Base-by-base conservation (phyloP, 2,329 filamentous ascomycete species). In the Xylaria sp. region DNA sequence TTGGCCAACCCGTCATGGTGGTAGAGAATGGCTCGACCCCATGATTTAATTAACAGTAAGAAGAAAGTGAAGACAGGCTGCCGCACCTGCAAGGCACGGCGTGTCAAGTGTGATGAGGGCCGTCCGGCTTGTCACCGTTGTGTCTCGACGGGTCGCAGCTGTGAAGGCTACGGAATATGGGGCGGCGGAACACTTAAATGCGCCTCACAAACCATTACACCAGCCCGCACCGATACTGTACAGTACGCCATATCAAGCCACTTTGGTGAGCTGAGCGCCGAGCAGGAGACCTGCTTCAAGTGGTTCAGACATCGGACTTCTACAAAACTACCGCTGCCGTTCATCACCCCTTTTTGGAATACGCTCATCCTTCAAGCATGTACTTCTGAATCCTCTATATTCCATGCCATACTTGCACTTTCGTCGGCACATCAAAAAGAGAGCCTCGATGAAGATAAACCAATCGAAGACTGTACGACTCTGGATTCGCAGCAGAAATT, bases 281-380 rank as follows among this genome's bases (percentile, higher is more conserved):
- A 81, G 39, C 81, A 84, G 52, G 72, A 73, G 12, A 63, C 62
- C 0, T 79, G 76, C 63, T 79, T 84, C 18, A 80, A 83, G 15
- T 86, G 82, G 79, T 86, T 87, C 75, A 78, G 78, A 18, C 74
- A 74, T 41, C 79, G 80, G 23, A 83, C 80, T 4, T 74, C 74
- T 0, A 70, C 74, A 3, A 83, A 82, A 62, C 68, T 84, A 0
- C 78, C 78, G 0, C 81, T 81, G 0, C 75, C 76, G 1, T 83
- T 82, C 62, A 70, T 66, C 25, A 81, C 78, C 41, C 66, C 69
- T 0, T 83, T 84, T 54, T 84, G 82, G 82, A 74, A 74, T 13
- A 72, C 34, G 75, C 70, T 7, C 75, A 65, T 84, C 15, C 72
- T 82, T 28, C 82, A 83, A 48, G 78, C 78, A 6, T 77, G 78